Evolutionary conservation across 1,284 basidiomycete species (phyloP).

Genomic region (Cryptococcus sp.): DNA sequence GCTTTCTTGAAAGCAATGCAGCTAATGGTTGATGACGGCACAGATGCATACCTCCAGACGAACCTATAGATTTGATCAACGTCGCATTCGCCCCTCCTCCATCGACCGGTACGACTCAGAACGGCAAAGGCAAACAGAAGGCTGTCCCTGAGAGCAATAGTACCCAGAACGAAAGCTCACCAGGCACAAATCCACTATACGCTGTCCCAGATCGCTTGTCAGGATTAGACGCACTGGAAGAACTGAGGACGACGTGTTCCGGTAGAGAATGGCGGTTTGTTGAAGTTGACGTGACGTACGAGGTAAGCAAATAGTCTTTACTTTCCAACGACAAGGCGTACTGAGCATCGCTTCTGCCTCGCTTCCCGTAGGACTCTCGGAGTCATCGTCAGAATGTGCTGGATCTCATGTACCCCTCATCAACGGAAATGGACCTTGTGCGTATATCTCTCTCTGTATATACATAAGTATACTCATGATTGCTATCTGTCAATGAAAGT

Average conservation of each 20-base stretch:
- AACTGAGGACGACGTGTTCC: constrained; percentile 71
- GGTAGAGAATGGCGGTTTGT: constrained; percentile 87
- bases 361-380: constrained; percentile 64
- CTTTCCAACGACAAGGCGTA: background rate
- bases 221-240: constrained; percentile 72
- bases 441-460: constrained; percentile 28
- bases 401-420: constrained; percentile 74
- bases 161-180: too few species aligned
- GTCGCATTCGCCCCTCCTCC: constrained; percentile 69
- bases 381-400: constrained; percentile 62
- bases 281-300: constrained; percentile 79
- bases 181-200: constrained; percentile 36
- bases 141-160: too few species aligned
- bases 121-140: constrained; percentile 18
- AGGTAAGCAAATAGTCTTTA: constrained; percentile 57
- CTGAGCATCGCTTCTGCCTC: background rate
- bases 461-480: too few species aligned
- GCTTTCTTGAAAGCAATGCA: too few species aligned
- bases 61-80: constrained; percentile 91
- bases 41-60: constrained; percentile 68
- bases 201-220: constrained; percentile 84
- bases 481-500: constrained; percentile 56
- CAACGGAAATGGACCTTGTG: constrained; percentile 91
- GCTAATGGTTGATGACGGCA: too few species aligned
- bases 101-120: constrained; percentile 3